Evolutionary conservation across 176 grass and related monocot genomes (phyloP), one percentile per base, ranked within the genome.

Genomic region (Oropetium thomaeum): DNA sequence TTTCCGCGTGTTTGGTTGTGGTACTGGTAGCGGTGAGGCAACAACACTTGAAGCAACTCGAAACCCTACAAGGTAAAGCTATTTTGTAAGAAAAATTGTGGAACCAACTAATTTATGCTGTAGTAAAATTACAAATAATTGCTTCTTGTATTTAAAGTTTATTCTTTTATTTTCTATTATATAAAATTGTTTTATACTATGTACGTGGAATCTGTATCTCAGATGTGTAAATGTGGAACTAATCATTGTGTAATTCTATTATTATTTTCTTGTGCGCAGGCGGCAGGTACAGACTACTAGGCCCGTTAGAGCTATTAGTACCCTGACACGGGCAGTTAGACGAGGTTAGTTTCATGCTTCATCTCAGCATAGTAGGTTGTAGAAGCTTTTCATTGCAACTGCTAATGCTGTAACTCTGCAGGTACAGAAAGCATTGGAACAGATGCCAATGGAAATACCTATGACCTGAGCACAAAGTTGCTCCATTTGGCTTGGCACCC

Each of bases 401-500:
- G 58, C 63, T 82, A 58, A 77, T 58, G 31, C 16, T 44, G 5
- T 41, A 75, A 77, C 54, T 23, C 77, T 79, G 72, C 84, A 88
- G 90, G 93, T 58, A 65, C 75, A 58, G 93, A 92, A 66, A 74
- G 30, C 66, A 78, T 75, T 39, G 89, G 70, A 78, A 80, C 87
- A 73, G 93, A 93, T 52, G 84, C 62, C 33, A 93, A 93, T 27
- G 93, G 93, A 40, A 97, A 93, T 55, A 69, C 87, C 29, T 90
- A 92, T 55, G 93, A 93, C 43, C 83, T 97, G 62, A 84, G 61
- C 67, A 97, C 87, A 62, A 97, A 93, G 75, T 87, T 97, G 76
- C 90, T 97, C 62, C 93, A 97, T 92, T 90, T 97, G 70, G 93
- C 90, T 44, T 97, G 93, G 93, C 93, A 97, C 57, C 93, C 93